phyloP scores from a whole-genome alignment of 1,284 basidiomycete genomes.

The Malassezia equina region DNA sequence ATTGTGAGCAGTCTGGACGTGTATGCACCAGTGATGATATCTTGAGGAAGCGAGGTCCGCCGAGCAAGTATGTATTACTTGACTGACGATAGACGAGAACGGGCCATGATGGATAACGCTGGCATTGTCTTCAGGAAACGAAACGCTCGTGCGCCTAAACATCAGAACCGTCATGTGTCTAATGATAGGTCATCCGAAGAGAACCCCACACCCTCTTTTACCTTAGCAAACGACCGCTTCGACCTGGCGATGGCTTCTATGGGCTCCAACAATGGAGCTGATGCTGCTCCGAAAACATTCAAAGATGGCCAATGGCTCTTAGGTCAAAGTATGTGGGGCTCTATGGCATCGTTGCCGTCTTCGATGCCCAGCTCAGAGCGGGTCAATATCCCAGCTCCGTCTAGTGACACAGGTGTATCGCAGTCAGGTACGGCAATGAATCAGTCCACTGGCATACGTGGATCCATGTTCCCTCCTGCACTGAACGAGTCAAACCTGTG shows the following conservation, averaged over 20 bases:
- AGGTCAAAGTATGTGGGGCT: not conserved
- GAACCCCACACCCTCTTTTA: not conserved
- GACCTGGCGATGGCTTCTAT: not conserved
- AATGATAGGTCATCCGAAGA: not conserved
- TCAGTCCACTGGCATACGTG: not conserved
- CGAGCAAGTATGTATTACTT: slow-evolving; percentile 11
- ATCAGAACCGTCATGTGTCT: not conserved
- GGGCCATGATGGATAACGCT: slow-evolving; percentile 15
- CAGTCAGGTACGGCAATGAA: not conserved
- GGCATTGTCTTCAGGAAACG: slow-evolving; percentile 13
- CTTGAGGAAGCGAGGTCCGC: slow-evolving; percentile 15
- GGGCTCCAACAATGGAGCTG: not conserved
- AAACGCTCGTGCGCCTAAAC: not conserved
- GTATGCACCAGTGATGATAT: slow-evolving; percentile 18
- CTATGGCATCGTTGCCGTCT: not conserved
- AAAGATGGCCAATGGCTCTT: not conserved
- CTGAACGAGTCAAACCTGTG: not conserved
- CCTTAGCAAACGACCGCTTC: not conserved
- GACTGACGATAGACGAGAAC: slow-evolving; percentile 9
- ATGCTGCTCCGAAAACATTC: not conserved
- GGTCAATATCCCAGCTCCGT: not conserved
- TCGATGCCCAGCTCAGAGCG: not conserved
- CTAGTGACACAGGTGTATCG: not conserved
- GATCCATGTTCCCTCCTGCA: not conserved
- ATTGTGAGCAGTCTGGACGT: slow-evolving; percentile 14